Base-by-base conservation (phyloP, 2,329 filamentous ascomycete species). In the Claviceps cyperi region DNA sequence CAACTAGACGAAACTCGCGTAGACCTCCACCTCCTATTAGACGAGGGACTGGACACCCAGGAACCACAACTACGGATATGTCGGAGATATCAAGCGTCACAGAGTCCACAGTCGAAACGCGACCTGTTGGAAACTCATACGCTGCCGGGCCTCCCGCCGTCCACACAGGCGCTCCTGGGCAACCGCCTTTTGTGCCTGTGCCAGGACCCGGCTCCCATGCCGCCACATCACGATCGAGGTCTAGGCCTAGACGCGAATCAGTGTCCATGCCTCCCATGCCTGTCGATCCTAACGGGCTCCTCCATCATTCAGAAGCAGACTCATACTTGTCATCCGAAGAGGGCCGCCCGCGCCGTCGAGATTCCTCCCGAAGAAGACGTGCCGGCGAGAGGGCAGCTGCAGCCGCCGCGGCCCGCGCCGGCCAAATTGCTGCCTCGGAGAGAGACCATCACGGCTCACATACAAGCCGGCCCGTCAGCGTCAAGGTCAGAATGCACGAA, bases 401-500 rank as follows among this genome's bases (percentile, higher is more conserved):
- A 0, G 71, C 67, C 0, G 74, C 73, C 0, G 72, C 70, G 0
- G 70, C 70, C 0, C 67, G 69, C 17, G 74, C 74, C 40, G 69
- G 68, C 14, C 64, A 63, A 13, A 60, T 78, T 22, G 75, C 75
- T 2, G 70, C 70, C 1, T 53, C 56, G 24, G 59, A 63, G 28
- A 62, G 69, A 35, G 63, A 69, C 35, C 64, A 64, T 22, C 69
- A 68, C 49, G 66, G 65, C 48, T 67, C 68, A 24, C 68, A 65
- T 5, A 61, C 63, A 5, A 73, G 71, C 56, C 68, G 71, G 35
- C 69, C 75, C 3, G 69, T 78, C 35, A 77, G 75, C 58, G 73
- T 82, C 51, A 80, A 77, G 59, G 65, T 82, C 50, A 77, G 75
- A 58, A 69, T 81, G 45, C 74, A 80, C 54, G 75, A 80, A 55